Percentiles rank a stretch among this genome's conserved stretches.
phyloP scores from a whole-genome alignment of 139 green algal species.

The Coelastrella sp. region DNA sequence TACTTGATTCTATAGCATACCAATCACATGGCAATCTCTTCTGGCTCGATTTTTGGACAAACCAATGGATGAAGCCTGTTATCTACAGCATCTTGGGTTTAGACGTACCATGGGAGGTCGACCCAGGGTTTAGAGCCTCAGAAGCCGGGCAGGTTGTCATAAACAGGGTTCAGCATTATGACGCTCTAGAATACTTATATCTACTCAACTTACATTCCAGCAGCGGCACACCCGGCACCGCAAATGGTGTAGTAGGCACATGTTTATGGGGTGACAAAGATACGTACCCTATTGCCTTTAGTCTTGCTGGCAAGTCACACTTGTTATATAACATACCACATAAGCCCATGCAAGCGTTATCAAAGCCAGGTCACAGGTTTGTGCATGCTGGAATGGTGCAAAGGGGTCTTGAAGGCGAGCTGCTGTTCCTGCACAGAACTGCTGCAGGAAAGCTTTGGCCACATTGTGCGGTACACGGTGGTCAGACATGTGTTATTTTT shows the following conservation, averaged over 20 bases:
- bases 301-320: slow-evolving; percentile 25
- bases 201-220: slow-evolving; percentile 34
- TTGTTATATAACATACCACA: not conserved
- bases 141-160: slow-evolving; percentile 44
- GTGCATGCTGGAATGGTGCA: slow-evolving; percentile 43
- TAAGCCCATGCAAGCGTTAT: slow-evolving; percentile 24
- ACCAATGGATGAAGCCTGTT: slow-evolving; percentile 38
- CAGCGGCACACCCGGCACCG: not conserved
- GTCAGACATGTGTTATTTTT: not conserved
- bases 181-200: slow-evolving; percentile 48
- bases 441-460: slow-evolving; percentile 41
- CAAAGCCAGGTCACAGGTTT: not conserved
- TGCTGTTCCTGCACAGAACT: slow-evolving; percentile 39
- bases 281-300: slow-evolving; percentile 37
- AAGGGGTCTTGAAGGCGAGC: not conserved
- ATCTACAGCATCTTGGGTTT: slow-evolving; percentile 35
- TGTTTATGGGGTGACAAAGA: slow-evolving; percentile 47
- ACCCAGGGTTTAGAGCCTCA: slow-evolving; percentile 6
- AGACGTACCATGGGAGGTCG: slow-evolving; percentile 9
- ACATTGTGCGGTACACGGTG: slow-evolving; percentile 6
- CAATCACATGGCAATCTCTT: slow-evolving; percentile 38
- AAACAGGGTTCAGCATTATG: slow-evolving; percentile 32
- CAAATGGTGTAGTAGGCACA: not conserved
- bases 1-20: slow-evolving; percentile 46
- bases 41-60: slow-evolving; percentile 57